Evolutionary conservation across 768 basidiomycete species (phyloP), one percentile per base, ranked within the genome.

Genomic region (Tricholoma sp.): DNA sequence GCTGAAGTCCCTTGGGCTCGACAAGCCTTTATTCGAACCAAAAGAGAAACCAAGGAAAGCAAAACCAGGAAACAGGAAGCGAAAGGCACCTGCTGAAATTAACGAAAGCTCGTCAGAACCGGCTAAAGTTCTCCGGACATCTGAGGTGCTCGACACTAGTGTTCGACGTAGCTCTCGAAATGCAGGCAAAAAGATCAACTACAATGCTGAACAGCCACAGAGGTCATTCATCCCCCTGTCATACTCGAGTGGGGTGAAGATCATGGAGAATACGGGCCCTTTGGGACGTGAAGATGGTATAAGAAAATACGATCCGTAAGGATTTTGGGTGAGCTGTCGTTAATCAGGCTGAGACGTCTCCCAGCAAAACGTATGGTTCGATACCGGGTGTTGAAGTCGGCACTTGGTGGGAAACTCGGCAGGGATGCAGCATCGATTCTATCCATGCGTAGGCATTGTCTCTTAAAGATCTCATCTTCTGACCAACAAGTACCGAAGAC

Each of bases 301-400:
- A 24, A 71, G 80, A 22, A 62, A 58, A 21, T 71, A 81, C 59
- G 63, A 85, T 63, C 85, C 85, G 86, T 87, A 59, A 56, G 83
- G 71, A 49, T 27, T 63, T 18, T 55, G 29, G 19, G 45, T 22
- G 18, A 14, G 16, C 6, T 39, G 18, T 50, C 55, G 24, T 18
- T 46, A 43, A 21, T 11, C n/a, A 39, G 11, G 16, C 57, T 24
- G 29, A 31, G 18, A 10, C 24, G 14, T 52, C 34, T 24, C 58
- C 47, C n/a, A 91, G 89, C 10, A 94, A 93, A 72, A 79, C 73
- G 2, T 94, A 84, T 69, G 94, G 94, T 0, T 63, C 76, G 32
- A 95, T 97, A 56, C 91, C 92, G 5, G 91, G 82, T 2, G 70
- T 96, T 18, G 76, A 78, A 22, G 83, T 94, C 14, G 93, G 92